These are phyloP conservation scores for Pezicula neosporulosa DNA, from an alignment of 2,329 filamentous ascomycete genomes.

Conservation along the genomic window DNA sequence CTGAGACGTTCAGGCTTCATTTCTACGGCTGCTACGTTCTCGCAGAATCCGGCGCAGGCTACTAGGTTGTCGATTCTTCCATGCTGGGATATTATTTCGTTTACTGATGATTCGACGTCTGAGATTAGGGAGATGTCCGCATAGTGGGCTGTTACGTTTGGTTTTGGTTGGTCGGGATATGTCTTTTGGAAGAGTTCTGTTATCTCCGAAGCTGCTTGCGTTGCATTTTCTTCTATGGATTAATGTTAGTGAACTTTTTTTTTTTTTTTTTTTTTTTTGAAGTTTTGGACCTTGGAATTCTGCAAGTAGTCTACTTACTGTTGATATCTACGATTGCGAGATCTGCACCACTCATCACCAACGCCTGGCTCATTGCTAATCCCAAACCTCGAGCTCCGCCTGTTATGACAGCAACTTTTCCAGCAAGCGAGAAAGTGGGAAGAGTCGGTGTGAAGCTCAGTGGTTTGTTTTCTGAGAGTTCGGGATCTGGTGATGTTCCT, in stretches of 20 bases:
- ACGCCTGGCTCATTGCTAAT: slow-evolving; percentile 83
- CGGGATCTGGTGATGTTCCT: slow-evolving; percentile 16
- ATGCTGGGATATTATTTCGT: slow-evolving; percentile 64
- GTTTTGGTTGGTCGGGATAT: slow-evolving; percentile 64
- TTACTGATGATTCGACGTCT: slow-evolving; percentile 69
- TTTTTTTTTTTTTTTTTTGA: too few species aligned
- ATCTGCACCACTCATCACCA: slow-evolving; percentile 80
- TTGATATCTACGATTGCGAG: slow-evolving; percentile 90
- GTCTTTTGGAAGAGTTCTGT: slow-evolving; percentile 71
- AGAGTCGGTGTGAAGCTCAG: slow-evolving; percentile 82
- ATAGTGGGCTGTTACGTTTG: slow-evolving; percentile 82
- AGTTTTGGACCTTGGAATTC: neutral
- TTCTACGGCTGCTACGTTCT: slow-evolving; percentile 84
- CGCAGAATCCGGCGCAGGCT: slow-evolving; percentile 90
- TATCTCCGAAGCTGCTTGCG: slow-evolving; percentile 68
- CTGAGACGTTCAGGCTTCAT: slow-evolving; percentile 86
- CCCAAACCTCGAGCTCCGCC: slow-evolving; percentile 84
- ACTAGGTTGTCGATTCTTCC: slow-evolving; percentile 85
- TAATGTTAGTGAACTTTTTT: neutral
- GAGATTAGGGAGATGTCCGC: slow-evolving; percentile 76
- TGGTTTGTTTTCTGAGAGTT: slow-evolving; percentile 67
- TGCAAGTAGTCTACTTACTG: slow-evolving; percentile 48
- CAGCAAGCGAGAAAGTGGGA: slow-evolving; percentile 78
- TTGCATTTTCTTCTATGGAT: slow-evolving; percentile 69
- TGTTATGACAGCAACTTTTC: slow-evolving; percentile 76